These are phyloP conservation scores for Aristolochia fimbriata DNA, from an alignment of 164 flowering plant genomes.

Conservation along the genomic window DNA sequence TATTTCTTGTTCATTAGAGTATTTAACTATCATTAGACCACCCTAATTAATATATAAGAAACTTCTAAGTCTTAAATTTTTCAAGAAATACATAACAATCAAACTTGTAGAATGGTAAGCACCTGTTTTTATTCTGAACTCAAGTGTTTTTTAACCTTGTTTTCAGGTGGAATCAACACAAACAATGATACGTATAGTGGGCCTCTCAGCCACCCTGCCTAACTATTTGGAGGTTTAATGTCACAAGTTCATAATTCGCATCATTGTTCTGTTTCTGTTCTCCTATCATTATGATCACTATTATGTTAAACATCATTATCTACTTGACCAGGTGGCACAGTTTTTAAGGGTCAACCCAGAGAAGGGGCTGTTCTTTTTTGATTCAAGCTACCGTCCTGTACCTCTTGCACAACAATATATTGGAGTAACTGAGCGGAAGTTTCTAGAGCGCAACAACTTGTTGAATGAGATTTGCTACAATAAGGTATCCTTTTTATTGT, in stretches of 20 bases:
- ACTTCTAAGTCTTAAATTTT: too few species aligned
- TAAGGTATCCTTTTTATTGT: constrained; percentile 40
- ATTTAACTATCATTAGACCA: too few species aligned
- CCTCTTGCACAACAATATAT: constrained; percentile 98
- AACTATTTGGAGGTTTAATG: constrained; percentile 78
- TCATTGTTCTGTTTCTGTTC: background rate
- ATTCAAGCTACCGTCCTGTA: constrained; percentile 96
- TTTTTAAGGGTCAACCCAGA: constrained; percentile 94
- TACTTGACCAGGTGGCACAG: constrained; percentile 62
- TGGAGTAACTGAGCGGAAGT: constrained; percentile 88
- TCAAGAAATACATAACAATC: too few species aligned
- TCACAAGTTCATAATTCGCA: background rate
- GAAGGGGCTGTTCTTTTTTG: constrained; percentile 87
- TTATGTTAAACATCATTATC: background rate
- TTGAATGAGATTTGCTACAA: constrained; percentile 82
- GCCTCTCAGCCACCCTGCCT: constrained; percentile 97
- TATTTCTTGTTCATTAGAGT: too few species aligned
- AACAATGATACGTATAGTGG: constrained; percentile 94
- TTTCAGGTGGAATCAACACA: constrained; percentile 94
- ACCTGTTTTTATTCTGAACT: background rate
- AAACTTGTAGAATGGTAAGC: too few species aligned
- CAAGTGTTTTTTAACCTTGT: constrained; percentile 3
- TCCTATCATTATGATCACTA: background rate
- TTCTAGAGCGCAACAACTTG: constrained; percentile 63
- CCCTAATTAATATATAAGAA: too few species aligned